Conservation (phyloP, 2,329 filamentous ascomycete species). For the Dothistroma pini region DNA sequence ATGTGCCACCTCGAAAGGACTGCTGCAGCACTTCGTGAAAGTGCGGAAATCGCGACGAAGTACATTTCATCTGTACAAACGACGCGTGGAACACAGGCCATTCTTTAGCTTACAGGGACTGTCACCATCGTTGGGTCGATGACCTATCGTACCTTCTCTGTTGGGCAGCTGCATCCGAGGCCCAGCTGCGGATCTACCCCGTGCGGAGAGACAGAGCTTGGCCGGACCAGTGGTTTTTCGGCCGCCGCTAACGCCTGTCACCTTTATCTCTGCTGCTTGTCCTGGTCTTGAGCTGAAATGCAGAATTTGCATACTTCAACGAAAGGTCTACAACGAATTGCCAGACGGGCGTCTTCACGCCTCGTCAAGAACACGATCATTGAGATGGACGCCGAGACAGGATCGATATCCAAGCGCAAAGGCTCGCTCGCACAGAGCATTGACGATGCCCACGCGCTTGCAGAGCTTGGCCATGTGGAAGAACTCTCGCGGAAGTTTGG, state of each 20-base stretch:
- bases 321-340: neutral
- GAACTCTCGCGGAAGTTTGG: conserved; percentile 49
- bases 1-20: neutral
- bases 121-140: neutral
- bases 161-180: conserved; percentile 9
- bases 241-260: neutral
- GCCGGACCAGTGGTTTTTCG: conserved; percentile 2
- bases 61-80: neutral
- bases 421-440: conserved; percentile 8
- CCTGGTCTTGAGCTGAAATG: neutral
- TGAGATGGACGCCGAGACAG: conserved; percentile 14
- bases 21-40: neutral
- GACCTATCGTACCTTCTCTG: conserved; percentile 2
- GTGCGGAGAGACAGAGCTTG: conserved; percentile 10
- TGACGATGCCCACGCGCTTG: conserved; percentile 41
- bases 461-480: conserved; percentile 43
- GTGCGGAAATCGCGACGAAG: too few species aligned
- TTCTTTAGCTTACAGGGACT: neutral
- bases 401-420: conserved; percentile 6
- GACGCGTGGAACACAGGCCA: neutral
- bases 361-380: neutral
- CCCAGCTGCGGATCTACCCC: conserved; percentile 1
- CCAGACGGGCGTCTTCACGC: neutral
- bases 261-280: neutral
- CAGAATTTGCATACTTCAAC: neutral